Conservation (phyloP, 371 early-diverging fungal genomes). For the Apophysomyces variabilis region DNA sequence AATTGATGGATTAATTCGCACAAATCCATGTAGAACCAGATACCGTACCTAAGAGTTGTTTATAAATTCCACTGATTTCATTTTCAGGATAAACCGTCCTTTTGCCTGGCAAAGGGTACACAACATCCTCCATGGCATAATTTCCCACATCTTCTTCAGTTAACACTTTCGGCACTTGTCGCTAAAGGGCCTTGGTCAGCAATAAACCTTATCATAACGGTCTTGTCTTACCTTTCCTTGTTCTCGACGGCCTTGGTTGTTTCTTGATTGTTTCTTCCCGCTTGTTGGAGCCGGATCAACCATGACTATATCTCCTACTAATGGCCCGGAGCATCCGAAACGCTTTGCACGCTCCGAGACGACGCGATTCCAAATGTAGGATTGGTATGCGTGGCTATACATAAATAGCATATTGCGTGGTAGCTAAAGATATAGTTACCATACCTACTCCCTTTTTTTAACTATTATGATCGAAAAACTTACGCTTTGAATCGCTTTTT, state of each 20-base stretch:
- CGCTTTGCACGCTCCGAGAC: constrained; percentile 77
- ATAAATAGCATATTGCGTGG: constrained; percentile 88
- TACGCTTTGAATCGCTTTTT: constrained; percentile 70
- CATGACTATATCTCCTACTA: constrained; percentile 88
- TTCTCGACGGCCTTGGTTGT: constrained; percentile 35
- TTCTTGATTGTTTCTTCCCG: constrained; percentile 12
- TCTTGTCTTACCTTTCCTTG: constrained; percentile 23
- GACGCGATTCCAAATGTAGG: constrained; percentile 93
- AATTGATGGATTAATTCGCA: constrained; percentile 1
- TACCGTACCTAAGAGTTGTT: constrained; percentile 64
- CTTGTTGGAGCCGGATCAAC: constrained; percentile 23
- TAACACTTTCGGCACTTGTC: constrained; percentile 52
- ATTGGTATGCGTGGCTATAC: constrained; percentile 98
- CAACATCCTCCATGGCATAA: constrained; percentile 86
- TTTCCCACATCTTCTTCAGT: constrained; percentile 69
- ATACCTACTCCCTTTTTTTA: background rate
- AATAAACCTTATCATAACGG: constrained; percentile 7
- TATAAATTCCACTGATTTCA: constrained; percentile 67
- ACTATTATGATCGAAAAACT: constrained; percentile 7
- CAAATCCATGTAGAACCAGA: background rate
- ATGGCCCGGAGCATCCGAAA: constrained; percentile 71
- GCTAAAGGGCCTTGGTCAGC: constrained; percentile 18
- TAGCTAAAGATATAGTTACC: constrained; percentile 46
- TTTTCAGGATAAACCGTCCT: constrained; percentile 82
- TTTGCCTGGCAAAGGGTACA: constrained; percentile 90